Evolutionary conservation across 2,329 filamentous ascomycete genomes (phyloP), one percentile per base, ranked within the genome.

Genomic region (Coniochaeta prunicola): DNA sequence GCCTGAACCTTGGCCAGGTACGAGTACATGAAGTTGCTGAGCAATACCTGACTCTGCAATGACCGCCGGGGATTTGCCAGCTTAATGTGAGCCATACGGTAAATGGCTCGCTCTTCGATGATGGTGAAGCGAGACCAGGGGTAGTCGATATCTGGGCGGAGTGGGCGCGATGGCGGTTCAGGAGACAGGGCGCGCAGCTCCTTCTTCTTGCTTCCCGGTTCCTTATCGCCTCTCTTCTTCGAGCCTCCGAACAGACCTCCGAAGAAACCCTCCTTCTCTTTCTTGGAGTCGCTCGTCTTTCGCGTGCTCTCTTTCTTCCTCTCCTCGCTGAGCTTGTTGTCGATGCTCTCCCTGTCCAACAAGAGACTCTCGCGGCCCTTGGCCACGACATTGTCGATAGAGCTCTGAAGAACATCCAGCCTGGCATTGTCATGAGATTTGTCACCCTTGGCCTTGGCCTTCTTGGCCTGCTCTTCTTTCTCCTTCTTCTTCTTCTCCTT

Each of bases 1-100:
- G 96, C 92, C 75, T 99, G 94, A 53, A 99, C 94, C 73, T 97
- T 99, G 62, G 94, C 94, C 64, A 99, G 83, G 72, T 99, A 99
- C 59, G 92, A 94, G 76, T 99, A 99, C 94, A 99, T 99, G 74
- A 99, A 99, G 73, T 99, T 99, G 75, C 92, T 97, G 65, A 99
- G 83, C 60, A 99, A 80, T 24, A 99, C 94, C 73, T 99, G 94
- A 61, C 93, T 97, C 69, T 96, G 89, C 57, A 99, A 77, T 42
- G 93, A 90, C 59, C 94, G 88, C 50, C 93, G 87, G 38, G 94
- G 94, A 70, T 99, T 97, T n/a, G 94, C 94, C 61, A 99, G 84
- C 74, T 99, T 99, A 76, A 97, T 96, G 71, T 99, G 94, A 19
- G 94, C 94, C 91, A 99, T 96, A 61, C 94, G 86, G 74, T 99